Evolutionary conservation across 306 rosid genomes (phyloP).

Genomic region (Vigna angularis): DNA sequence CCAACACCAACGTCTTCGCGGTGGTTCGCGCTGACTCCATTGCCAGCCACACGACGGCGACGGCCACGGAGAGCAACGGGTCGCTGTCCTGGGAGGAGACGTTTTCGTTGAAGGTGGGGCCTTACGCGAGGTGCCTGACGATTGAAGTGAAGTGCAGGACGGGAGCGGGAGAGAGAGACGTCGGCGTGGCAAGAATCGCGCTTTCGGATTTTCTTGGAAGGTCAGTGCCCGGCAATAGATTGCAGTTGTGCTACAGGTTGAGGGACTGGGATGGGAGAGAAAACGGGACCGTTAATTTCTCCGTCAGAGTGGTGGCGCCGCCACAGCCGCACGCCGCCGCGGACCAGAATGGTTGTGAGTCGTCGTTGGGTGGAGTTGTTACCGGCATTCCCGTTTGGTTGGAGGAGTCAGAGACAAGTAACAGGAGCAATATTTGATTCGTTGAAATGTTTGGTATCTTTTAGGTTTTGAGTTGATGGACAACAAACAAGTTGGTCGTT

Average conservation of each 20-base stretch:
- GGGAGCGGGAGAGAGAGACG: conserved; percentile 19
- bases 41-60: conserved; percentile 40
- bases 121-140: conserved; percentile 36
- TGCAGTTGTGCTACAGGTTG: conserved; percentile 66
- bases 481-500: no score
- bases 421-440: background rate
- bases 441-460: background rate
- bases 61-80: conserved; percentile 34
- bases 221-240: conserved; percentile 38
- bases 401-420: background rate
- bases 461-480: no score
- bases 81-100: conserved; percentile 57
- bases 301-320: conserved; percentile 48
- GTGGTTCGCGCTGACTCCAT: conserved; percentile 49
- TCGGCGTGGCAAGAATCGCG: conserved; percentile 58
- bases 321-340: background rate
- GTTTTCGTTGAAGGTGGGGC: conserved; percentile 47
- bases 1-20: conserved; percentile 45
- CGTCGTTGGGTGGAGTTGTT: conserved; percentile 2
- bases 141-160: conserved; percentile 59
- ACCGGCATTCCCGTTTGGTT: conserved; percentile 33
- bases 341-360: background rate
- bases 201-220: conserved; percentile 53
- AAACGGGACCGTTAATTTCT: conserved; percentile 60
- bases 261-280: conserved; percentile 51